Base-by-base conservation (phyloP, 257 asterid genomes). In the Capsicum rhomboideum region DNA sequence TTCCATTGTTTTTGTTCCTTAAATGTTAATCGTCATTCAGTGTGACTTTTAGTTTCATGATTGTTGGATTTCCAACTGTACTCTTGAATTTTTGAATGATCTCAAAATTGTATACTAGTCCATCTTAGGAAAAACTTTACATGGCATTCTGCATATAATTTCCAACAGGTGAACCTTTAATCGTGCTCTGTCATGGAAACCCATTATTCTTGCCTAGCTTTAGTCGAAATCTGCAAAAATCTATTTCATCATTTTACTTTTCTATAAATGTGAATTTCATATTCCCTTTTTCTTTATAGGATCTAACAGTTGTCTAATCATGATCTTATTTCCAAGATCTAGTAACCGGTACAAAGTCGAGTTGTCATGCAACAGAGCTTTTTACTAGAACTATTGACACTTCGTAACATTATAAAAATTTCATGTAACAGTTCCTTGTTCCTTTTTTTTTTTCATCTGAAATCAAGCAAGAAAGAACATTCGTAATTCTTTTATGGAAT, bases 401-500 rank as follows among this genome's bases (percentile, higher is more conserved):
- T 75, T 49, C 16, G 63, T 49, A 26, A 75, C 56, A 75, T 16
- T 50, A 74, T 44, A 4, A 26, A 23, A 16, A 26, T 4, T 49
- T 77, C 82, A 50, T 77, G 21, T 23, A 28, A 23, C 59, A 46
- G 80, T 74, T 18, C 37, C 34, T 40, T 37, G 52, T 53, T 61
- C 10, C 10, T 17, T 29, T 12, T 28, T 61, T 29, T 64, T 64
- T 1, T 50, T 50, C n/a, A 26, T 77, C 64, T 77, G 63, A 50
- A 50, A 28, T 50, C 64, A 77, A 77, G 64, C 37, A 28, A 77
- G 28, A 77, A 77, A 49, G n/a, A 23, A 23, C 44, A 56, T 61
- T 54, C 72, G 78, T 87, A 58, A 55, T 74, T 78, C 49, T 64
- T 84, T 85, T 37, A 21, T 78, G 50, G 85, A 75, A 84, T 71